phyloP scores from a whole-genome alignment of 2,329 filamentous ascomycete genomes.

The Spiromastix sp. region DNA sequence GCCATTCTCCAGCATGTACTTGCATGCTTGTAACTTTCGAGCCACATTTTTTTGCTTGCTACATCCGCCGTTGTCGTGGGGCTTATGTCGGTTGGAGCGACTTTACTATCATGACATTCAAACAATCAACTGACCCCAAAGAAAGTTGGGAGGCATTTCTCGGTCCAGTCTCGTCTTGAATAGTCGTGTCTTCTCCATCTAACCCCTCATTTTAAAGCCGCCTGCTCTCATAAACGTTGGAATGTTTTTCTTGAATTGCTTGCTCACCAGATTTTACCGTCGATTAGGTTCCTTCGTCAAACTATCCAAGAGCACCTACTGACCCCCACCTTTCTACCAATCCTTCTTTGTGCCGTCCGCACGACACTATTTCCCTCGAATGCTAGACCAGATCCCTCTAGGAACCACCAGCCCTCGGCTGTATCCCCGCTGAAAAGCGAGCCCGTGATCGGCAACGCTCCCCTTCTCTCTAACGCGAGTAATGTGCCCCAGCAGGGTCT shows the following conservation, averaged over 20 bases:
- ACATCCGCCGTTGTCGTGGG: too few species aligned
- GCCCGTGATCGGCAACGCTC: constrained; percentile 14
- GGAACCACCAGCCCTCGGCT: neutral
- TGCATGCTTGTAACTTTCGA: too few species aligned
- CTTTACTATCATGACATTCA: too few species aligned
- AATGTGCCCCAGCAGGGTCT: constrained; percentile 1
- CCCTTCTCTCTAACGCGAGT: constrained; percentile 7
- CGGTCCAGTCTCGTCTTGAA: too few species aligned
- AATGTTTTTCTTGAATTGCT: neutral
- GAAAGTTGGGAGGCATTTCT: too few species aligned
- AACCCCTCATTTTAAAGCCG: neutral
- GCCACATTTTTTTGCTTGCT: too few species aligned
- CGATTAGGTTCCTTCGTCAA: constrained; percentile 33
- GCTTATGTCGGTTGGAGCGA: too few species aligned
- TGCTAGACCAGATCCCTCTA: constrained; percentile 5
- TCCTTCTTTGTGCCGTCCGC: constrained; percentile 52
- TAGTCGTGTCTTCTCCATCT: too few species aligned
- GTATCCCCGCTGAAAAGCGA: neutral
- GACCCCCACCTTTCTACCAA: constrained; percentile 54
- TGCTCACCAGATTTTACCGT: constrained; percentile 1
- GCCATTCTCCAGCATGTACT: too few species aligned
- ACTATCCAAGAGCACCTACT: constrained; percentile 51
- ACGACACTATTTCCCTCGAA: constrained; percentile 66
- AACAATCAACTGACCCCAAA: too few species aligned
- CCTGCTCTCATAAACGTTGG: neutral